Evolutionary conservation across 371 early-diverging fungal genomes (phyloP), one percentile per base, ranked within the genome.

Genomic region (Furculomyces boomerangus): DNA sequence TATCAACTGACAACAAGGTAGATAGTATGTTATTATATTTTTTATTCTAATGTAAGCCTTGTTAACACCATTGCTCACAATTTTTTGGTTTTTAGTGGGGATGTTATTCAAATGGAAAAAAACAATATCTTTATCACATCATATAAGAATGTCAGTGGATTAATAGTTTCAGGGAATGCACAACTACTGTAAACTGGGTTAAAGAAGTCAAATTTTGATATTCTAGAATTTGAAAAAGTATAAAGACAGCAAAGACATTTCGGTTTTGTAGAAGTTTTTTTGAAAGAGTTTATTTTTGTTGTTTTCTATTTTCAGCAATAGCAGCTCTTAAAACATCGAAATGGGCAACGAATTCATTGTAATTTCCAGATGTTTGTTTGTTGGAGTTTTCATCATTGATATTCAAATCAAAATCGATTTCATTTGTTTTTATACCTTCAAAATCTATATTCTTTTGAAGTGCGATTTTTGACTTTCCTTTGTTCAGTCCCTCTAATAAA

Each of bases 401-500:
- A 26, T 28, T 8, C 26, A 18, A 30, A 3, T 10, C 30, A 18
- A 25, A n/a, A n/a, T n/a, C n/a, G n/a, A n/a, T n/a, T n/a, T n/a
- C n/a, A n/a, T n/a, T n/a, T n/a, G n/a, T 55, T 37, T 31, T 44
- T 16, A 35, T 46, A 1, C 45, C 25, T n/a, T n/a, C n/a, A n/a
- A n/a, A n/a, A n/a, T n/a, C n/a, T n/a, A n/a, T n/a, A n/a, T n/a
- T n/a, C 46, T 51, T 61, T 1, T 56, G 55, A 32, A 68, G 60
- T 1, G 66, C 64, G 44, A 63, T 47, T 41, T 50, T 76, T n/a
- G 95, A 90, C 54, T 86, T 59, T 0, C 95, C 95, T 47, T 81
- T 73, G 60, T 94, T 91, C 35, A 96, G 67, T 0, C 94, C 93
- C 63, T 97, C 94, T 14, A 97, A 68, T 55, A 97, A 65, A 24